Evolutionary conservation across 139 green algal species (phyloP), one percentile per base, ranked within the genome.

Genomic region (Micractinium sp.): DNA sequence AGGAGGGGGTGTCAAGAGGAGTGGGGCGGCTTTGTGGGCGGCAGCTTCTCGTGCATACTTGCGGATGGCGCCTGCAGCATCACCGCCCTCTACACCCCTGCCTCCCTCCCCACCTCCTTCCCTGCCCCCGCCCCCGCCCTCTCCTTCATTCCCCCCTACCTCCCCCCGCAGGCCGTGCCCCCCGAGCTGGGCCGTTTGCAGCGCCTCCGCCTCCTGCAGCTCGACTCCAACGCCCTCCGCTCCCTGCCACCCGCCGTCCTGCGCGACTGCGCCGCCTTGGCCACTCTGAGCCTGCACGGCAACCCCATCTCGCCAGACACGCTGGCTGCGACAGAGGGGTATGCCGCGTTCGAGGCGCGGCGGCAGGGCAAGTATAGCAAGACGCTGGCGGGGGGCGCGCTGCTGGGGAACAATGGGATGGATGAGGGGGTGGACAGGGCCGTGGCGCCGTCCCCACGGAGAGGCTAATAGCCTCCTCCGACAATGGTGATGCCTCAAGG

Each of bases 231-330:
- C 89, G 63, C 63, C 22, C 9, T 71, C 22, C 63, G 22, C 63
- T 27, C 63, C 20, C 63, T 71, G 63, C 63, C 20, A 3, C 63
- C 63, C 63, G 63, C 63, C 63, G 18, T 98, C 29, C 91, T 98
- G n/a, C 63, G 66, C 36, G 90, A 89, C 77, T 98, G 96, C 85
- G 41, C 61, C 35, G 41, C 75, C 14, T 89, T 98, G 69, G 93
- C 97, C 33, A 97, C 95, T 14, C 89, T 98, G 27, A 91, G 86
- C 15, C 89, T 98, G 61, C 96, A 98, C 82, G 84, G 85, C 61
- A 97, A 96, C 85, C 93, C 95, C 38, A 93, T 98, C 85, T 94
- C 88, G 13, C 73, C 93, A 1, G 89, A 94, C 33, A 63, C 71
- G 27, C 86, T 95, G 66, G 35, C 85, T 12, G 77, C 60, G 15